phyloP scores from a whole-genome alignment of 805 yeast species.

The Aciculoconidium aculeatum region DNA sequence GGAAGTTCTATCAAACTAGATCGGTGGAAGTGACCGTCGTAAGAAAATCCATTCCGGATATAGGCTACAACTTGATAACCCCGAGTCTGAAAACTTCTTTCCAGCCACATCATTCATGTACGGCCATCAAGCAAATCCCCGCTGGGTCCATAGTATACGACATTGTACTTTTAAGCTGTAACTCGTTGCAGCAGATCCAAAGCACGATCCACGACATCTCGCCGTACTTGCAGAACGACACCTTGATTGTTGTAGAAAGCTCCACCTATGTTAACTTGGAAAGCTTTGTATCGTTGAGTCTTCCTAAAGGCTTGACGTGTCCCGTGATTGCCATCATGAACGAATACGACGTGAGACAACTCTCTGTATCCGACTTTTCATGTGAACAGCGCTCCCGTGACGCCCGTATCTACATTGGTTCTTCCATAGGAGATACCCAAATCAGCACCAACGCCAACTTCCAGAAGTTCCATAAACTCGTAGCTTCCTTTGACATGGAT shows the following conservation, averaged over 20 bases:
- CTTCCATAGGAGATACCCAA: slow-evolving; percentile 10
- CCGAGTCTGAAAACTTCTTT: slow-evolving; percentile 7
- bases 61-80: slow-evolving; percentile 10
- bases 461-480: slow-evolving; percentile 20
- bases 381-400: slow-evolving; percentile 34
- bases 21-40: slow-evolving; percentile 34
- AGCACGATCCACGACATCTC: slow-evolving; percentile 17
- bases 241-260: slow-evolving; percentile 59
- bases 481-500: slow-evolving; percentile 31
- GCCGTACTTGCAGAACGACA: slow-evolving; percentile 25
- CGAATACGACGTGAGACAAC: slow-evolving; percentile 50
- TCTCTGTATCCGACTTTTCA: slow-evolving; percentile 19
- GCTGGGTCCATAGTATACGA: slow-evolving; percentile 20
- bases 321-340: slow-evolving; percentile 47
- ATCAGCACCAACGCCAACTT: slow-evolving; percentile 13
- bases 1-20: slow-evolving; percentile 47
- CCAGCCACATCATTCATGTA: slow-evolving; percentile 13
- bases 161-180: slow-evolving; percentile 28
- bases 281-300: slow-evolving; percentile 52
- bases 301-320: slow-evolving; percentile 25
- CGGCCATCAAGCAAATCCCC: slow-evolving; percentile 9
- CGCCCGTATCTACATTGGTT: slow-evolving; percentile 42
- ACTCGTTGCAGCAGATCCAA: slow-evolving; percentile 37
- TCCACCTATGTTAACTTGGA: slow-evolving; percentile 70
- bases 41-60: slow-evolving; percentile 19